These are phyloP conservation scores for Apostasia ramifera DNA, from an alignment of 106 monocot genomes.

Conservation along the genomic window DNA sequence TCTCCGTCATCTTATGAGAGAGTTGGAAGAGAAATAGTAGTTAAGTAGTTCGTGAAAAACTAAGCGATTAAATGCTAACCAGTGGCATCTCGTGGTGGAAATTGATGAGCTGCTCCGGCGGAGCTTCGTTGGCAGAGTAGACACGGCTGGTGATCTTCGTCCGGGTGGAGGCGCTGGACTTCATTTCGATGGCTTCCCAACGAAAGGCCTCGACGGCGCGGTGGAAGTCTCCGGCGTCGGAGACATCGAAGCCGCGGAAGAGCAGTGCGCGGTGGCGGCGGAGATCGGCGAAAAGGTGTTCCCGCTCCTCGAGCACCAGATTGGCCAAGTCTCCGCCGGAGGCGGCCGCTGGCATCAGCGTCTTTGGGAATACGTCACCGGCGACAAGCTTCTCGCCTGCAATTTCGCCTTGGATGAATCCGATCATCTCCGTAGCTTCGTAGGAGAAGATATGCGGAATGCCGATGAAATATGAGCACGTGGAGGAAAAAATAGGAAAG, in stretches of 20 bases:
- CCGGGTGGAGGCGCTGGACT: not conserved
- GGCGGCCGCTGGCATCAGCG: not conserved
- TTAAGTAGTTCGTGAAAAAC: too few species aligned
- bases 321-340: slow-evolving; percentile 2
- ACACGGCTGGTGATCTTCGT: slow-evolving; percentile 8
- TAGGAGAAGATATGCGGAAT: too few species aligned
- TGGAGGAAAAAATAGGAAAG: too few species aligned
- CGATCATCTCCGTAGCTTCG: not conserved
- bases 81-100: slow-evolving; percentile 35
- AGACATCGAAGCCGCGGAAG: slow-evolving; percentile 22
- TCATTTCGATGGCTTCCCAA: slow-evolving; percentile 6
- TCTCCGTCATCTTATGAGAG: not conserved
- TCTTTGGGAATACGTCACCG: not conserved
- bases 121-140: slow-evolving; percentile 17
- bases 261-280: slow-evolving; percentile 16
- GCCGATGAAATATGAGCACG: too few species aligned
- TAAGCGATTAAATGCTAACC: not conserved
- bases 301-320: not conserved
- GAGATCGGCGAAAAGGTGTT: not conserved
- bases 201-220: slow-evolving; percentile 19
- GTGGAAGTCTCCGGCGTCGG: slow-evolving; percentile 9
- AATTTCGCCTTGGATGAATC: not conserved
- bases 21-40: too few species aligned
- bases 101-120: slow-evolving; percentile 18
- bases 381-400: not conserved